phyloP scores from a whole-genome alignment of 2,329 filamentous ascomycete genomes.

The Sporothrix globosa region DNA sequence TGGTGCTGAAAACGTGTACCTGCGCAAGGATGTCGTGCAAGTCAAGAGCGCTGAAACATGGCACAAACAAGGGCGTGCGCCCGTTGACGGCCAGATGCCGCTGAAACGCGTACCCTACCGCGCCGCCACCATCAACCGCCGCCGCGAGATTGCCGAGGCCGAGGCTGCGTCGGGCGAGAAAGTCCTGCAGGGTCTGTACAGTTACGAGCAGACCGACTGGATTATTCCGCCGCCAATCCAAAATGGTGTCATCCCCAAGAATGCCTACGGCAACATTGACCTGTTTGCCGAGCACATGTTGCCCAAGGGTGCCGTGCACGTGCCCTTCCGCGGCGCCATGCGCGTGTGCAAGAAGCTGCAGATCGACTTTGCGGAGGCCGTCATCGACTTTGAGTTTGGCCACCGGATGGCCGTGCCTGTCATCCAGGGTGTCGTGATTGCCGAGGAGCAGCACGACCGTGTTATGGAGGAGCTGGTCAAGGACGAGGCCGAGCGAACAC shows the following conservation, averaged over 20 bases:
- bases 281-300: slow-evolving; percentile 94
- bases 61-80: slow-evolving; percentile 91
- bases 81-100: slow-evolving; percentile 70
- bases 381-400: slow-evolving; percentile 95
- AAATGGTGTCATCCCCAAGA: slow-evolving; percentile 87
- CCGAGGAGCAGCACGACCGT: slow-evolving; percentile 73
- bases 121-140: slow-evolving; percentile 83
- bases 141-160: slow-evolving; percentile 85
- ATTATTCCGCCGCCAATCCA: slow-evolving; percentile 88
- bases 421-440: slow-evolving; percentile 86
- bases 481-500: slow-evolving; percentile 72
- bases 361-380: slow-evolving; percentile 91
- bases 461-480: slow-evolving; percentile 79
- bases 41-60: slow-evolving; percentile 95
- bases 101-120: slow-evolving; percentile 88
- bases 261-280: slow-evolving; percentile 95
- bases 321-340: slow-evolving; percentile 75
- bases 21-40: slow-evolving; percentile 74
- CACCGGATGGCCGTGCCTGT: slow-evolving; percentile 92
- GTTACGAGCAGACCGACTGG: slow-evolving; percentile 85
- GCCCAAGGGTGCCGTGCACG: slow-evolving; percentile 75
- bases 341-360: slow-evolving; percentile 81
- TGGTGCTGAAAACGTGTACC: slow-evolving; percentile 71
- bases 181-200: slow-evolving; percentile 83
- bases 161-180: slow-evolving; percentile 80